A percentile compares a stretch with the other conserved stretches of the same genome.
Evolutionary conservation across 2,329 filamentous ascomycete species (phyloP).

Genomic region (Grosmannia penicillata): DNA sequence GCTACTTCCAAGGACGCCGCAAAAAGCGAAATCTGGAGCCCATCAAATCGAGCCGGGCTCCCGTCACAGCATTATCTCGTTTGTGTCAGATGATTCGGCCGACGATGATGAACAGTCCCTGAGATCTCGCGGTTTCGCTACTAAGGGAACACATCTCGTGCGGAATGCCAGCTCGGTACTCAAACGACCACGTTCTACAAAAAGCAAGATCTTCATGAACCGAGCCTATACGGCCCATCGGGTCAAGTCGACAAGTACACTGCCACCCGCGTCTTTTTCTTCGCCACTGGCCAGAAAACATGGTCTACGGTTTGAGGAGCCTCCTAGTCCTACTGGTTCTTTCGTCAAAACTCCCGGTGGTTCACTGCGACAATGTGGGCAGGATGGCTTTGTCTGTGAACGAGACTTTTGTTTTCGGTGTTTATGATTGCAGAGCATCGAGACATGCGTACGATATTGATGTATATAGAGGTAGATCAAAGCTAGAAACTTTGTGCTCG

Average conservation of each 20-base stretch:
- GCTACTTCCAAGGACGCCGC: not conserved
- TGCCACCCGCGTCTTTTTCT: not conserved
- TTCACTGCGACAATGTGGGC: conserved; percentile 34
- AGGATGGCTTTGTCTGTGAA: conserved; percentile 39
- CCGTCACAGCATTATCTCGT: conserved; percentile 22
- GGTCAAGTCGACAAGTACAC: not conserved
- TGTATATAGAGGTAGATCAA: too few species aligned
- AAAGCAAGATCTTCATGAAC: not conserved
- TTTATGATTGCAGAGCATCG: conserved; percentile 16
- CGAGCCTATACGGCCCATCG: not conserved
- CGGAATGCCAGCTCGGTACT: not conserved
- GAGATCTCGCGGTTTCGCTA: conserved; percentile 14
- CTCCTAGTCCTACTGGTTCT: conserved; percentile 11
- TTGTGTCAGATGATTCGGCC: conserved; percentile 21
- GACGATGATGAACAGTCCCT: conserved; percentile 24
- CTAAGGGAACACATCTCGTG: conserved; percentile 3
- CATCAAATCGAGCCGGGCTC: not conserved
- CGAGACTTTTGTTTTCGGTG: conserved; percentile 47
- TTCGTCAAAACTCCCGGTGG: conserved; percentile 33
- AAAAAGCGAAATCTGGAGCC: not conserved
- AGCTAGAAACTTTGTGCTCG: too few species aligned
- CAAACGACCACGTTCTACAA: too few species aligned
- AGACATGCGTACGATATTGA: too few species aligned
- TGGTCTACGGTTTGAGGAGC: not conserved
- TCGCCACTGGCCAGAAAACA: conserved; percentile 4